Evolutionary conservation across 1,284 basidiomycete genomes (phyloP).

Genomic region (Rhodotorula sp.): DNA sequence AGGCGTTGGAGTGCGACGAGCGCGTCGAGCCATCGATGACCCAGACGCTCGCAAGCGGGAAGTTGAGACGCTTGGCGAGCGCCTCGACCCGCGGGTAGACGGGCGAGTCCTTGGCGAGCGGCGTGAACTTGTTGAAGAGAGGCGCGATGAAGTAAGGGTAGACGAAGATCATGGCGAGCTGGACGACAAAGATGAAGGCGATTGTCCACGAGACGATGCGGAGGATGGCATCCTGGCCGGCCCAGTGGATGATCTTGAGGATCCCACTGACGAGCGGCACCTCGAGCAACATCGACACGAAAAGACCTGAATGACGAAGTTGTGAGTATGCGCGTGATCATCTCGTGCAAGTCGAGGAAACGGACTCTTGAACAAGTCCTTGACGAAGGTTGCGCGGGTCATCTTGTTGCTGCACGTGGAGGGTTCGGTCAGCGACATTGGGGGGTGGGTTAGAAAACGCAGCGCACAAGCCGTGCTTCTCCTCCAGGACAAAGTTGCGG

Average conservation of each 20-base stretch:
- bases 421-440: slow-evolving; percentile 51
- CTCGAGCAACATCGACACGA: slow-evolving; percentile 72
- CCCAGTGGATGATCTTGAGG: slow-evolving; percentile 87
- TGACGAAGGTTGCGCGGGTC: slow-evolving; percentile 1
- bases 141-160: slow-evolving; percentile 85
- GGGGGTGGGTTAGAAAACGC: not conserved
- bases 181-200: slow-evolving; percentile 36
- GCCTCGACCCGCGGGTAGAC: slow-evolving; percentile 67
- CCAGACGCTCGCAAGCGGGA: slow-evolving; percentile 85
- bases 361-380: slow-evolving; percentile 21
- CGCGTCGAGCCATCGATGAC: slow-evolving; percentile 97
- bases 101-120: slow-evolving; percentile 58
- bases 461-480: slow-evolving; percentile 76
- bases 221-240: slow-evolving; percentile 57
- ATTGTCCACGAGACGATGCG: slow-evolving; percentile 44
- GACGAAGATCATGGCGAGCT: slow-evolving; percentile 12
- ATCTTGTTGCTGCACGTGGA: slow-evolving; percentile 13
- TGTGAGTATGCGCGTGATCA: not conserved
- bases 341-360: not conserved
- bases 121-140: slow-evolving; percentile 93
- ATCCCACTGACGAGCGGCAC: slow-evolving; percentile 83
- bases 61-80: slow-evolving; percentile 76
- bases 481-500: slow-evolving; percentile 89
- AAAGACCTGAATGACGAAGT: slow-evolving; percentile 63
- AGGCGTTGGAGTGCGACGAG: slow-evolving; percentile 87